Evolutionary conservation across 192 early-diverging fungal genomes (phyloP).

Genomic region (Backusella luteola): DNA sequence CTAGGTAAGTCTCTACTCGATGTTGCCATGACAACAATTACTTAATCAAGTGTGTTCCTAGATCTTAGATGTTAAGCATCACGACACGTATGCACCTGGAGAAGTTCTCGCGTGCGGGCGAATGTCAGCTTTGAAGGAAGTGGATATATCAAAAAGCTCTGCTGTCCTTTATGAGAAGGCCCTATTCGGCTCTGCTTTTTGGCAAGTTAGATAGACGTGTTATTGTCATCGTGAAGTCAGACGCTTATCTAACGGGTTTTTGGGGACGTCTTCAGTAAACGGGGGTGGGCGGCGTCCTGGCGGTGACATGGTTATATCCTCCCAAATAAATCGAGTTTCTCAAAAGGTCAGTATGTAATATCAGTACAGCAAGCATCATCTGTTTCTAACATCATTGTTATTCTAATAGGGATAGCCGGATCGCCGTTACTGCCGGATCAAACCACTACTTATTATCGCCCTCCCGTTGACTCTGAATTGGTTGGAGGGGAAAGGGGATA

Average conservation of each 20-base stretch:
- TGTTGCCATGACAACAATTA: not conserved
- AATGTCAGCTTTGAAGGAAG: not conserved
- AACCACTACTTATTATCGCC: not conserved
- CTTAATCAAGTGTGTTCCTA: not conserved
- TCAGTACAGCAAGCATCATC: not conserved
- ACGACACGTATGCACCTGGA: not conserved
- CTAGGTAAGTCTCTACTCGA: not conserved
- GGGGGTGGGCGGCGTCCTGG: not conserved
- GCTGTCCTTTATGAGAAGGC: not conserved
- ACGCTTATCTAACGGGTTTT: not conserved
- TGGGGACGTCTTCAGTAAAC: not conserved
- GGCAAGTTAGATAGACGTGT: not conserved
- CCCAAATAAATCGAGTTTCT: not conserved
- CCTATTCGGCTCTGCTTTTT: not conserved
- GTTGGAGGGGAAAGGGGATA: not conserved
- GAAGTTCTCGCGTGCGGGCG: not conserved
- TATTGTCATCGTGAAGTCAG: not conserved
- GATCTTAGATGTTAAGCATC: slow-evolving; percentile 1
- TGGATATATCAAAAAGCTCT: not conserved
- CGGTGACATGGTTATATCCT: not conserved
- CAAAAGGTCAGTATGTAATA: not conserved
- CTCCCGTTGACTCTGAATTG: not conserved
- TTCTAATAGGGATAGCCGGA: not conserved
- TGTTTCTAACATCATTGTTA: not conserved
- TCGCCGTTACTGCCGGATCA: not conserved